phyloP scores from a whole-genome alignment of 176 grass and related monocot genomes.

The Tuctoria greenei region DNA sequence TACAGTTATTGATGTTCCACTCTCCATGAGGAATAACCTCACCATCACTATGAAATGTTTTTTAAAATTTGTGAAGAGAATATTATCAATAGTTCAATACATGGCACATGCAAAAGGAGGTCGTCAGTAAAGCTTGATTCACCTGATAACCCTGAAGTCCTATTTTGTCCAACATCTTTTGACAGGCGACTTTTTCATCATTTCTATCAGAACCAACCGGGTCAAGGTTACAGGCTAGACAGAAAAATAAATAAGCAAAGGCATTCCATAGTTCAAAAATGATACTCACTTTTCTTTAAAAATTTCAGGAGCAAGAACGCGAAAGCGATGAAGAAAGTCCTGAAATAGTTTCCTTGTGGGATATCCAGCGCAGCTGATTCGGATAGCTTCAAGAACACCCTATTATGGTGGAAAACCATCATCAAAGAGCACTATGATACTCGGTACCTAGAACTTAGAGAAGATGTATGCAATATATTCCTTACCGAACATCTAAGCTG shows the following conservation, averaged over 20 bases:
- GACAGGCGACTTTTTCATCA: slow-evolving; percentile 79
- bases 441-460: slow-evolving; percentile 1
- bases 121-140: slow-evolving; percentile 25
- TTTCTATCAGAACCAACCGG: slow-evolving; percentile 48
- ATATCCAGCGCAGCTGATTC: slow-evolving; percentile 98
- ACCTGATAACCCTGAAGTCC: slow-evolving; percentile 89
- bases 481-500: slow-evolving; percentile 96
- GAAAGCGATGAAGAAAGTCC: slow-evolving; percentile 94
- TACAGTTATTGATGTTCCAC: slow-evolving; percentile 6
- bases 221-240: slow-evolving; percentile 27
- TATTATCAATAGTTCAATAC: slow-evolving; percentile 15
- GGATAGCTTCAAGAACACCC: slow-evolving; percentile 99
- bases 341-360: slow-evolving; percentile 92
- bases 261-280: slow-evolving; percentile 15
- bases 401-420: slow-evolving; percentile 34
- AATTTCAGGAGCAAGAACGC: slow-evolving; percentile 85
- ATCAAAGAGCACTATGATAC: slow-evolving; percentile 2
- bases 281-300: slow-evolving; percentile 76
- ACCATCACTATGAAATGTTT: not conserved
- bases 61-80: slow-evolving; percentile 2
- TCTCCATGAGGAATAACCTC: not conserved
- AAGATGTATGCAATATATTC: slow-evolving; percentile 10
- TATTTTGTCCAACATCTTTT: slow-evolving; percentile 90
- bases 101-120: not conserved
- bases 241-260: not conserved